Base-by-base conservation (phyloP, 2,329 filamentous ascomycete species). In the Ascochyta viciae-villosae region DNA sequence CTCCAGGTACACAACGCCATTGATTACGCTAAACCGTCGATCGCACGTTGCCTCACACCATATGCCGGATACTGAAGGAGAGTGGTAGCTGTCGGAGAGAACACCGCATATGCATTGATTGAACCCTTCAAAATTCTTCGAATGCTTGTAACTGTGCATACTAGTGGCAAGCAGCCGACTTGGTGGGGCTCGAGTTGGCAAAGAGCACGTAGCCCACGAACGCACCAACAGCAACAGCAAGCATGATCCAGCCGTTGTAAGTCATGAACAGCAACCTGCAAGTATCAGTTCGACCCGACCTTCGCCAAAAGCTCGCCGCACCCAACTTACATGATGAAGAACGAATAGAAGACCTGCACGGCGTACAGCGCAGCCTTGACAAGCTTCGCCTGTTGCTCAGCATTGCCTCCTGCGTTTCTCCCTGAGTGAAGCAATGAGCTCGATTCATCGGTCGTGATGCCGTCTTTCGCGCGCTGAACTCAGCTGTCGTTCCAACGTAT, bases 161-260 rank as follows among this genome's bases (percentile, higher is more conserved):
- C 47, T 62, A 98, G 79, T 99, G 94, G 75, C 95, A 99, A 39
- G 94, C 93, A 62, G 91, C 92, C 60, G 92, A 89, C 82, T 96
- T 97, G 26, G 88, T 88, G 7, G 89, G 85, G 49, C 87, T 83
- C 1, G 87, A 87, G 50, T 82, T 81, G 52, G 86, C 84, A 78
- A 97, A 99, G 40, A 89, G 68, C 57, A 96, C 74, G 73, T 96
- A 97, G 39, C 95, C 95, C 40, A 96, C 76, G 64, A 96, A 96
- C 0, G 94, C 93, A 15, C 95, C 95, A 9, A 96, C 80, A 0
- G 90, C 90, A 15, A 98, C 93, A 3, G 94, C 86, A 64, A 96
- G 78, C 95, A 99, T 99, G 65, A 99, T 88, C 88, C 91, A 96
- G 53, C 95, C 95, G 71, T 99, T 99, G 80, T 99, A 99, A n/a